Conservation (phyloP, 306 rosid genomes). For the Coriaria nepalensis region DNA sequence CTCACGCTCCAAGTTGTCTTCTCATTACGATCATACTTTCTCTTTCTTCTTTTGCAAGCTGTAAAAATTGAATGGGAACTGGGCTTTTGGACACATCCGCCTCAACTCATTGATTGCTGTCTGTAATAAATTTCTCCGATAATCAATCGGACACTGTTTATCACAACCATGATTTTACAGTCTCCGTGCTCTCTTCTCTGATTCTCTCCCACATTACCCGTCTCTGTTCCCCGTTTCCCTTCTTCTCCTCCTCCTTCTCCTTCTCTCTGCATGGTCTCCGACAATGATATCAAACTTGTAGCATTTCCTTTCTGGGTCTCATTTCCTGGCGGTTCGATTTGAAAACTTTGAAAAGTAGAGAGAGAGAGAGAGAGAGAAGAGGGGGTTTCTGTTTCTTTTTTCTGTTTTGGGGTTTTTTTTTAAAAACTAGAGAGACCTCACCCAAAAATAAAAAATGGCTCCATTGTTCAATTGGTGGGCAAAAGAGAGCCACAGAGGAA, state of each 20-base stretch:
- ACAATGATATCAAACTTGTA: constrained; percentile 47
- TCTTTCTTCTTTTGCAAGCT: constrained; percentile 34
- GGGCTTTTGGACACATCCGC: constrained; percentile 28
- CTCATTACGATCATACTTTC: constrained; percentile 11
- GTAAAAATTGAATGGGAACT: constrained; percentile 33
- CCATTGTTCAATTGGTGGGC: constrained; percentile 65
- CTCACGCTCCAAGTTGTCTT: neutral
- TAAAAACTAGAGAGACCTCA: constrained; percentile 18
- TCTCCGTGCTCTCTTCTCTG: neutral
- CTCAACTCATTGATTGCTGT: constrained; percentile 12
- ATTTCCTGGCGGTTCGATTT: constrained; percentile 4
- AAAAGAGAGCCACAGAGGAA: constrained; percentile 58
- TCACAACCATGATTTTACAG: neutral
- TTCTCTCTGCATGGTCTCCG: constrained; percentile 13
- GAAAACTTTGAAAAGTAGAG: neutral
- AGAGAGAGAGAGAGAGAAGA: neutral
- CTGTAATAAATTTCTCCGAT: neutral
- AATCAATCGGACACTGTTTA: no score
- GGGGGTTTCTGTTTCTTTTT: constrained; percentile 1
- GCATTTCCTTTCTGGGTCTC: constrained; percentile 9
- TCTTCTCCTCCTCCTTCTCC: neutral
- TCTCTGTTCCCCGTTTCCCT: constrained; percentile 16
- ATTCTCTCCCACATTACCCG: constrained; percentile 40
- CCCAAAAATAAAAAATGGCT: constrained; percentile 27
- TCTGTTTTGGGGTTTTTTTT: constrained; percentile 6